phyloP scores from a whole-genome alignment of 2,329 filamentous ascomycete genomes.

The Colletotrichum cereale region DNA sequence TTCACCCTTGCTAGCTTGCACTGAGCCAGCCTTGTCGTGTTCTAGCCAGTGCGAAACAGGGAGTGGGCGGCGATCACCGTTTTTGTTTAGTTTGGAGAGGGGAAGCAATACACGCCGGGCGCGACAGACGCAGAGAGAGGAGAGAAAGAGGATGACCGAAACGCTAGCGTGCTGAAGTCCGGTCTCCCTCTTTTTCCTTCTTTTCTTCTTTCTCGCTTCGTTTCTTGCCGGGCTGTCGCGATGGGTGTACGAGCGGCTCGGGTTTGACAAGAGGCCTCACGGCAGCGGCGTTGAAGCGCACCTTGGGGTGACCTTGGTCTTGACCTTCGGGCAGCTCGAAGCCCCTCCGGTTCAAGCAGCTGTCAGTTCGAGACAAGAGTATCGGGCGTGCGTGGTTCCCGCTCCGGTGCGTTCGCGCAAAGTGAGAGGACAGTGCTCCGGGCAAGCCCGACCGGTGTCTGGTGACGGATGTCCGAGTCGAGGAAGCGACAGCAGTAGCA shows the following conservation, averaged over 20 bases:
- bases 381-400: slow-evolving; percentile 10
- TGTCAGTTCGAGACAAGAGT: slow-evolving; percentile 14
- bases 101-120: not conserved
- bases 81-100: slow-evolving; percentile 5
- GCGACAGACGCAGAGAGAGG: not conserved
- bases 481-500: not conserved
- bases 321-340: too few relatives aligned
- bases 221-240: slow-evolving; percentile 11
- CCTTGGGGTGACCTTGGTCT: not conserved
- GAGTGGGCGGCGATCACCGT: slow-evolving; percentile 4
- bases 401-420: not conserved
- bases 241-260: slow-evolving; percentile 18
- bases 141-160: slow-evolving; percentile 6
- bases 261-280: slow-evolving; percentile 7
- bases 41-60: slow-evolving; percentile 7
- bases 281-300: not conserved
- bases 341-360: slow-evolving; percentile 11
- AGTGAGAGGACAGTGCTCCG: slow-evolving; percentile 15
- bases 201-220: not conserved
- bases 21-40: slow-evolving; percentile 11
- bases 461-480: not conserved
- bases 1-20: slow-evolving; percentile 8
- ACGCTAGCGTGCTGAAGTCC: slow-evolving; percentile 20
- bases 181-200: not conserved
- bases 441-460: slow-evolving; percentile 15